A percentile compares a stretch with the other conserved stretches of the same genome.
phyloP scores from a whole-genome alignment of 805 yeast genomes.

The Komagataella pastoris region DNA sequence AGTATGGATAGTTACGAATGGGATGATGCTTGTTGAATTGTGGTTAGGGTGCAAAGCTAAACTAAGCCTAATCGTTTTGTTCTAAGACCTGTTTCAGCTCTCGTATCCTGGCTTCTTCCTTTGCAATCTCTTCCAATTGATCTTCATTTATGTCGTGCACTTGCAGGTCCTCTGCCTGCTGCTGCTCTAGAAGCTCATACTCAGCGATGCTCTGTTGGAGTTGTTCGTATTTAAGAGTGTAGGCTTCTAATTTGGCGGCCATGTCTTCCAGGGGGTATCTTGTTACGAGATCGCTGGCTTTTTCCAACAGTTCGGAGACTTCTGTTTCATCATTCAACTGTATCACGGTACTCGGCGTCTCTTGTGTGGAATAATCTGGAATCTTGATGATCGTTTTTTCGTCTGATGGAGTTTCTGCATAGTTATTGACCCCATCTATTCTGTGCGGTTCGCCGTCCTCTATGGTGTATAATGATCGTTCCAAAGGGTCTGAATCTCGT shows the following conservation, averaged over 20 bases:
- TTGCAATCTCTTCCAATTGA: background rate
- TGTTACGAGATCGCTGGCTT: constrained; percentile 20
- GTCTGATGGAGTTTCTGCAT: constrained; percentile 10
- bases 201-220: constrained; percentile 24
- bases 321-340: constrained; percentile 19
- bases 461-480: constrained; percentile 34
- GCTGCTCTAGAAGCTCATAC: constrained; percentile 28
- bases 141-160: background rate
- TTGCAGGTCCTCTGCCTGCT: constrained; percentile 15
- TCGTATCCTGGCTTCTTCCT: background rate
- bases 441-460: constrained; percentile 28
- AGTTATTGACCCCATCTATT: constrained; percentile 34
- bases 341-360: constrained; percentile 17
- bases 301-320: constrained; percentile 29
- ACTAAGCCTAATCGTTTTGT: background rate
- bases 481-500: constrained; percentile 43
- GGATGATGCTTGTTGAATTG: background rate
- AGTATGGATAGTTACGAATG: background rate
- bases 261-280: constrained; percentile 25
- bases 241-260: constrained; percentile 13
- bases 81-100: background rate
- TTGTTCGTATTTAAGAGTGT: constrained; percentile 17
- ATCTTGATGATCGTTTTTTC: constrained; percentile 1
- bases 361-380: constrained; percentile 6
- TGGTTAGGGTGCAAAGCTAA: background rate